Evolutionary conservation across 176 grass and related monocot species (phyloP).

Genomic region (Lolium rigidum): DNA sequence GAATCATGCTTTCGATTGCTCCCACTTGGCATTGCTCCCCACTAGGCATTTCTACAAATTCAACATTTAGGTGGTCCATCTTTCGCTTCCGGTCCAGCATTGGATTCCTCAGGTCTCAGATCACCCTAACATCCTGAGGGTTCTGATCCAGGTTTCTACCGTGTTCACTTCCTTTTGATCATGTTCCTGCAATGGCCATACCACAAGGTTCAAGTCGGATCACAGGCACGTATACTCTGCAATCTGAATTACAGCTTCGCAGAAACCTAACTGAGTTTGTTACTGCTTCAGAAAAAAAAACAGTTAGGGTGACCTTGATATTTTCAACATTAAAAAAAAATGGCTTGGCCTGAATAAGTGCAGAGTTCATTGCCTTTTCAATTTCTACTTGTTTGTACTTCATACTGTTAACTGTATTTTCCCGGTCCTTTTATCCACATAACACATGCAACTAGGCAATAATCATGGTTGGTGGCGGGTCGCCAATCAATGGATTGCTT

Average conservation of each 20-base stretch:
- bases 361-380: neutral
- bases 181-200: neutral
- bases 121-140: conserved; percentile 20
- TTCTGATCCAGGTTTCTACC: conserved; percentile 17
- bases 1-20: neutral
- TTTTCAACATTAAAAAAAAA: neutral
- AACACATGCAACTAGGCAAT: conserved; percentile 8
- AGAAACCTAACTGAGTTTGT: neutral
- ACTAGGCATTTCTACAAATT: neutral
- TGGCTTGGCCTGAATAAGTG: neutral
- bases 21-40: neutral
- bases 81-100: conserved; percentile 8
- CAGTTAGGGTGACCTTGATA: neutral
- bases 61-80: conserved; percentile 28
- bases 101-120: conserved; percentile 38
- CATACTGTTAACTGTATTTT: neutral
- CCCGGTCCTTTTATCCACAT: conserved; percentile 6
- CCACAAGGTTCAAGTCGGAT: conserved; percentile 12
- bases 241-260: neutral
- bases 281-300: conserved; percentile 26
- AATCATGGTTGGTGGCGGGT: conserved; percentile 47
- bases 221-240: neutral
- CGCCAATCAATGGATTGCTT: conserved; percentile 31
- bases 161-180: conserved; percentile 39
- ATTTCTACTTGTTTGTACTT: neutral